Percentiles rank a stretch among this genome's conserved stretches.
Evolutionary conservation across 164 flowering plant species (phyloP).

Genomic region (Protea cynaroides): DNA sequence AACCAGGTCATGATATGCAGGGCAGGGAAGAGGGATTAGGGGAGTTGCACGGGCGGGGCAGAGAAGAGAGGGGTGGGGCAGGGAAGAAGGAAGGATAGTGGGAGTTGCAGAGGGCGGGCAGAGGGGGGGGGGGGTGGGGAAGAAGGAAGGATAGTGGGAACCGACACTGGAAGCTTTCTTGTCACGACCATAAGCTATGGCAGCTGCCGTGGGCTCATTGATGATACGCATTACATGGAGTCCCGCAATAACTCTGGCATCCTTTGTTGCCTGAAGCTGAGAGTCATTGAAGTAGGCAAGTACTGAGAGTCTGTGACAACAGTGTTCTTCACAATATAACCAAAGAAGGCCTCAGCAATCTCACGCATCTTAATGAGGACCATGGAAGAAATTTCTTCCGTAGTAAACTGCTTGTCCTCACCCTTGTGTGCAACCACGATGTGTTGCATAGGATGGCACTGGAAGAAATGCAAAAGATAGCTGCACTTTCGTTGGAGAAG

Average conservation of each 20-base stretch:
- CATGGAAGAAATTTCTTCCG: constrained; percentile 44
- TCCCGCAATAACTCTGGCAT: constrained; percentile 70
- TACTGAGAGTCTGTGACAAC: constrained; percentile 71
- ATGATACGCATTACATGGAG: constrained; percentile 64
- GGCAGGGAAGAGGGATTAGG: too few relatives aligned
- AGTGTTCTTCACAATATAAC: constrained; percentile 48
- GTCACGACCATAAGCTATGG: constrained; percentile 69
- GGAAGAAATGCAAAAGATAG: too few relatives aligned
- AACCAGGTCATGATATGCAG: too few relatives aligned
- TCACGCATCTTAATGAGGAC: constrained; percentile 39
- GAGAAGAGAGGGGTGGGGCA: too few relatives aligned
- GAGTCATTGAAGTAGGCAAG: constrained; percentile 75
- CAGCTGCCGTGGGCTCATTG: constrained; percentile 72
- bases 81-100: too few relatives aligned
- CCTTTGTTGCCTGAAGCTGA: constrained; percentile 73
- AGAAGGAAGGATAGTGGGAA: too few relatives aligned
- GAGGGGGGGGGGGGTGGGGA: too few relatives aligned
- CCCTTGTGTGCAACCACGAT: constrained; percentile 47
- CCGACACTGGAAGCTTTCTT: constrained; percentile 56
- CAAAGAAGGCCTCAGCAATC: constrained; percentile 50
- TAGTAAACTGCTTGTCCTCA: constrained; percentile 37
- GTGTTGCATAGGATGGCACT: too few relatives aligned
- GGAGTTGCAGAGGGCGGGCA: too few relatives aligned
- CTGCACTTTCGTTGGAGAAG: too few relatives aligned
- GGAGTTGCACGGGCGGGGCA: too few relatives aligned